A percentile compares a stretch with the other conserved stretches of the same genome.
These are phyloP conservation scores for Psilocybe azurescens DNA, from an alignment of 768 basidiomycete genomes.

Conservation along the genomic window DNA sequence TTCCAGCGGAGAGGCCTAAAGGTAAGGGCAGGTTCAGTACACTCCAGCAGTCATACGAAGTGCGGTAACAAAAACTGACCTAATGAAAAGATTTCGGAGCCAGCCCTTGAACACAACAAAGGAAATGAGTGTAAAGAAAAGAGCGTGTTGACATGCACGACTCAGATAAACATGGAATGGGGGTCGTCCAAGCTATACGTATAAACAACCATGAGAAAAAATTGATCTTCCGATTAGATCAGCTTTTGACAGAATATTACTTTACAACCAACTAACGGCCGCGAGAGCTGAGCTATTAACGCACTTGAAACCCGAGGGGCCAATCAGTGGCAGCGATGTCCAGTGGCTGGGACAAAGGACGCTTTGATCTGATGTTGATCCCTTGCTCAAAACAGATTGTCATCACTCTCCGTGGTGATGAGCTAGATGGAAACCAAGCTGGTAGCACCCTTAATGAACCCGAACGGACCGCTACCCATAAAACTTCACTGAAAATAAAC, in stretches of 20 bases:
- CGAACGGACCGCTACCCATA: not conserved
- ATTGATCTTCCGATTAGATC: not conserved
- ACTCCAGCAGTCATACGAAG: not conserved
- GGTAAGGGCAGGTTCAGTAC: not conserved
- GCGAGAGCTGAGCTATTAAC: not conserved
- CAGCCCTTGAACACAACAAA: not conserved
- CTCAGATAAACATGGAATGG: not conserved
- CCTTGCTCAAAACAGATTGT: not conserved
- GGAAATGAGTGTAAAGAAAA: not conserved
- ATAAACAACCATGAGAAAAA: conserved; percentile 4
- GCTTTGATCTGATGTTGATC: conserved; percentile 20
- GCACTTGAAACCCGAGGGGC: not conserved
- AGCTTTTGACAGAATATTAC: not conserved
- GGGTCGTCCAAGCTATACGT: not conserved
- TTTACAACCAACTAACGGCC: not conserved
- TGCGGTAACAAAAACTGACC: not conserved
- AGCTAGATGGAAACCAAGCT: conserved; percentile 1
- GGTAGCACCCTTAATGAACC: not conserved
- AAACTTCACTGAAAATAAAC: not conserved
- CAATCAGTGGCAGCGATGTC: not conserved
- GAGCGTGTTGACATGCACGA: not conserved
- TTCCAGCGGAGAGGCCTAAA: conserved; percentile 1
- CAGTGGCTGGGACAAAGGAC: not conserved
- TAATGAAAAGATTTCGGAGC: not conserved
- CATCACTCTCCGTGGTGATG: not conserved